Percentiles rank a stretch among this genome's conserved stretches.
Conservation (phyloP, 2,329 filamentous ascomycete genomes). For the Trichoderma cornu-damae region DNA sequence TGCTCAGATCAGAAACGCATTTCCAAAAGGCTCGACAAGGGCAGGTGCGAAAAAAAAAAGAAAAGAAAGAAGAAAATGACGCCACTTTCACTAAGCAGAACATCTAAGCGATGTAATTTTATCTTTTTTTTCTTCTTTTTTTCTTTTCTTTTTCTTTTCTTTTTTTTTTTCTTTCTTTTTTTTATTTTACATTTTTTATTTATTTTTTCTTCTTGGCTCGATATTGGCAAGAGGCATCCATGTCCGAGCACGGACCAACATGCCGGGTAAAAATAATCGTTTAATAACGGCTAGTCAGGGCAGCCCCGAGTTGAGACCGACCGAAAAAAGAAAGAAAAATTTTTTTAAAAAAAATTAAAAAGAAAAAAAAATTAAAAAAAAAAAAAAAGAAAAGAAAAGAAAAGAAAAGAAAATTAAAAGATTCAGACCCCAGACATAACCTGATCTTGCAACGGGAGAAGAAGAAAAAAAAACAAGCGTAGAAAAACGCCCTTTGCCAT, state of each 20-base stretch:
- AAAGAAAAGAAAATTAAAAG: too few relatives aligned
- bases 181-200: slow-evolving; percentile 14
- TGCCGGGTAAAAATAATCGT: slow-evolving; percentile 13
- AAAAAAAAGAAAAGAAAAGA: too few relatives aligned
- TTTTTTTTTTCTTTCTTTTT: slow-evolving; percentile 14
- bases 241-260: slow-evolving; percentile 9
- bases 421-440: slow-evolving; percentile 8
- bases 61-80: too few relatives aligned
- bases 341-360: too few relatives aligned
- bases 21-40: slow-evolving; percentile 5
- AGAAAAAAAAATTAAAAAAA: too few relatives aligned
- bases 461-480: slow-evolving; percentile 5
- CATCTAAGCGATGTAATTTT: slow-evolving; percentile 17
- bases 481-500: neutral
- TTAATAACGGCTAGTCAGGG: slow-evolving; percentile 15
- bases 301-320: slow-evolving; percentile 17
- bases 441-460: slow-evolving; percentile 6
- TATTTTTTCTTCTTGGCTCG: neutral
- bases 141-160: slow-evolving; percentile 13
- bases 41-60: neutral
- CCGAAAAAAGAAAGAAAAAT: too few relatives aligned
- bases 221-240: slow-evolving; percentile 6
- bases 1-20: slow-evolving; percentile 17
- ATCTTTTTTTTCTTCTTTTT: slow-evolving; percentile 3
- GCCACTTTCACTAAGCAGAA: slow-evolving; percentile 11